Evolutionary conservation across 2,329 filamentous ascomycete species (phyloP), one percentile per base, ranked within the genome.

Genomic region (Colletotrichum falcatum): DNA sequence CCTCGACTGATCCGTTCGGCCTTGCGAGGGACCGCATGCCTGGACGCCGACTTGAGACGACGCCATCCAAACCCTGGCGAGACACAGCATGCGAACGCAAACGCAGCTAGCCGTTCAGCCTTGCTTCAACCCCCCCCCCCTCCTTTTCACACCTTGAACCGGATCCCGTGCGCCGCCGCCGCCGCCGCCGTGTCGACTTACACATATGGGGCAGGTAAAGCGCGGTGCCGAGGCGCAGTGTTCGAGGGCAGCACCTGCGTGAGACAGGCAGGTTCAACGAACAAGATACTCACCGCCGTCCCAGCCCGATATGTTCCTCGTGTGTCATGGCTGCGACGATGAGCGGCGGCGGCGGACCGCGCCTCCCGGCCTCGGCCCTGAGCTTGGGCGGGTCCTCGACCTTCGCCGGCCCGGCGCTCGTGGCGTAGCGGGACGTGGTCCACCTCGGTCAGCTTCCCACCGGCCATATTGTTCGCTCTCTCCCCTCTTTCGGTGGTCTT

Each of bases 101-200:
- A n/a, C 4, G 51, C 30, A 20, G 18, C 51, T n/a, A 20, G 20
- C 39, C 9, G 16, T 42, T 20, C 39, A 18, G 39, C 18, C 7
- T 42, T 20, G 8, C 20, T 3, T 4, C 8, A 23, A 12, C 20
- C 2, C 7, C 23, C 51, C 11, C 5, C 14, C 14, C 37, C 37
- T 16, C 37, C 35, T 14, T 37, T 26, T 72, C 58, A 91, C 55
- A 91, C 77, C 78, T 90, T 85, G 76, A 92, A 93, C 44, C 91
- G 85, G 78, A 93, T 93, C 0, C 90, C 90, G 75, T 89, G 87
- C 66, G 85, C 82, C 14, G 83, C 86, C 28, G 86, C 88, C 74
- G 86, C 85, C 0, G 87, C 87, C 0, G 18, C 42, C 18, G 18
- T 42, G 12, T 1, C 5, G 9, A 80, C 81, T 71, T 78, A 85